Evolutionary conservation across 1,284 basidiomycete species (phyloP).

Genomic region (Naganishia sp.): DNA sequence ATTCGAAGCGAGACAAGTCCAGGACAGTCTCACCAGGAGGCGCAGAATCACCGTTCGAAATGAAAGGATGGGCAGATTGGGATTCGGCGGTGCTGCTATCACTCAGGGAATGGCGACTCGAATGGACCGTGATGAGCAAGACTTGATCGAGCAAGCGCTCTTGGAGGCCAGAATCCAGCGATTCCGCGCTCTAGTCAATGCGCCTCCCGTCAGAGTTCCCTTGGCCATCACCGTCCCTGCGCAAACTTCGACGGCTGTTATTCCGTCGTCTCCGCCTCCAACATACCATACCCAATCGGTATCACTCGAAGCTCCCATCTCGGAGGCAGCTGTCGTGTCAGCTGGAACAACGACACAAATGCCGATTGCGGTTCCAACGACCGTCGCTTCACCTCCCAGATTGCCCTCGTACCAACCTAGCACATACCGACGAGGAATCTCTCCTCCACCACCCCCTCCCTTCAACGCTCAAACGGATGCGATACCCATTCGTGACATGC

Average conservation of each 20-base stretch:
- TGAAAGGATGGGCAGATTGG: conserved; percentile 13
- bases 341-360: background rate
- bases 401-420: conserved; percentile 17
- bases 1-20: conserved; percentile 3
- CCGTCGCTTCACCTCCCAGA: conserved; percentile 8
- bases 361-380: background rate
- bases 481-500: background rate
- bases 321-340: background rate
- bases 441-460: conserved; percentile 20
- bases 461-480: conserved; percentile 27
- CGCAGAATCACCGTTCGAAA: background rate
- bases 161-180: conserved; percentile 17
- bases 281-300: conserved; percentile 2
- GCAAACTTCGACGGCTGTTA: background rate
- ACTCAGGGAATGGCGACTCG: conserved; percentile 7
- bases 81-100: conserved; percentile 9
- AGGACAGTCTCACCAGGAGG: conserved; percentile 3
- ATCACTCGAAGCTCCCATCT: background rate
- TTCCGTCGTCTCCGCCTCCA: conserved; percentile 19
- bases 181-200: conserved; percentile 14
- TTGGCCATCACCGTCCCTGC: background rate
- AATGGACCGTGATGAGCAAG: conserved; percentile 16
- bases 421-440: conserved; percentile 23
- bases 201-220: background rate
- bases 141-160: conserved; percentile 16